Evolutionary conservation across 1,139 yeast genomes (phyloP).

Genomic region (Debaryomyces sp.): DNA sequence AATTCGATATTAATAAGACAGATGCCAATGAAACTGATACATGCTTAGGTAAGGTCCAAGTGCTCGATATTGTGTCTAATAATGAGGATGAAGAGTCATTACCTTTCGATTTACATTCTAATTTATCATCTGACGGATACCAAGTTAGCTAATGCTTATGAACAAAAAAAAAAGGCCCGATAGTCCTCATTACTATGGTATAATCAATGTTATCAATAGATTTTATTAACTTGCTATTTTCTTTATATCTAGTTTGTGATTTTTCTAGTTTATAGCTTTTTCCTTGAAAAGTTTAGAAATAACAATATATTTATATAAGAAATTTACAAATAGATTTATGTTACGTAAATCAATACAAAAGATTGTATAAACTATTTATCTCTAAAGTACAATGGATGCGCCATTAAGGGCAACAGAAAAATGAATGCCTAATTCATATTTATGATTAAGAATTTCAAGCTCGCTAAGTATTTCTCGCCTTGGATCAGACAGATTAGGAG

Average conservation of each 20-base stretch:
- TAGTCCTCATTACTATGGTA: neutral
- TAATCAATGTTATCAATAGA: neutral
- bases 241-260: neutral
- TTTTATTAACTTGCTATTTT: conserved; percentile 1
- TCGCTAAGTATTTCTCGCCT: conserved; percentile 50
- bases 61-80: conserved; percentile 44
- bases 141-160: conserved; percentile 47
- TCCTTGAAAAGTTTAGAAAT: conserved; percentile 1
- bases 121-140: conserved; percentile 65
- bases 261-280: neutral
- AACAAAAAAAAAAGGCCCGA: neutral
- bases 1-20: conserved; percentile 43
- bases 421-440: conserved; percentile 38
- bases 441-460: conserved; percentile 43
- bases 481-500: conserved; percentile 48
- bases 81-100: conserved; percentile 51
- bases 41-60: conserved; percentile 45
- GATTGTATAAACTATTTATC: neutral
- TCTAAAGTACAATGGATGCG: conserved; percentile 22
- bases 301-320: neutral
- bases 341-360: neutral
- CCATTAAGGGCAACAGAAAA: conserved; percentile 62
- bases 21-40: conserved; percentile 41
- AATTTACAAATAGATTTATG: neutral
- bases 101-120: conserved; percentile 72